phyloP scores from a whole-genome alignment of 192 early-diverging fungal species.

The Tieghemiomyces parasiticus region DNA sequence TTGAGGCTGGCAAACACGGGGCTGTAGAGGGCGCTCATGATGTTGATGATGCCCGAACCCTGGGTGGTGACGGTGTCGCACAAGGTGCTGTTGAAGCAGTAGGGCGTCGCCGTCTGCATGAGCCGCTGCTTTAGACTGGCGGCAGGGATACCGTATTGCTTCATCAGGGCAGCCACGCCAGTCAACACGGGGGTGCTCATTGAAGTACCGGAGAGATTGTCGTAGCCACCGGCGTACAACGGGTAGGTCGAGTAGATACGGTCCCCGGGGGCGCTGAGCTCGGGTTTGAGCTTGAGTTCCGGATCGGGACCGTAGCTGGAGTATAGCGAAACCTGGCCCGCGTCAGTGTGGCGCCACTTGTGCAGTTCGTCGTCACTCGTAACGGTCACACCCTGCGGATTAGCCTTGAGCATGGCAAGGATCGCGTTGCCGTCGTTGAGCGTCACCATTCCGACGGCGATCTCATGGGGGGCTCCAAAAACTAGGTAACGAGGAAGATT shows the following conservation, averaged over 20 bases:
- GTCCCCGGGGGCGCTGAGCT: constrained; percentile 9
- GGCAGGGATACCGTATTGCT: neutral
- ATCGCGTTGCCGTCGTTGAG: neutral
- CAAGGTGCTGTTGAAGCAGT: constrained; percentile 20
- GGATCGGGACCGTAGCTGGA: constrained; percentile 11
- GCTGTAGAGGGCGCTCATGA: constrained; percentile 38
- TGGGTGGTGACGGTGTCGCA: constrained; percentile 46
- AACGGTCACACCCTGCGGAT: neutral
- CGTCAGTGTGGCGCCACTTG: neutral
- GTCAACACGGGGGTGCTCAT: constrained; percentile 2
- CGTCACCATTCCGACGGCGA: neutral
- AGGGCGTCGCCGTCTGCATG: constrained; percentile 34
- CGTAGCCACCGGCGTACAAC: neutral
- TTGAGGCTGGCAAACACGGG: constrained; percentile 35
- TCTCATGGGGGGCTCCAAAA: neutral
- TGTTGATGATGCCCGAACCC: constrained; percentile 62
- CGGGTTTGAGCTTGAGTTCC: constrained; percentile 10
- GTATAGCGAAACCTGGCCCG: neutral
- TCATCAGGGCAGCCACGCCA: constrained; percentile 2
- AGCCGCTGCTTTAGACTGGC: constrained; percentile 20
- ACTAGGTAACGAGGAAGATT: neutral
- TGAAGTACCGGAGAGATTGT: constrained; percentile 5
- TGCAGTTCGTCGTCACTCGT: neutral
- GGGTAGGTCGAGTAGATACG: constrained; percentile 9
- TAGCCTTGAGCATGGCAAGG: neutral